These are phyloP conservation scores for Candida tallmaniae DNA, from an alignment of 805 yeast genomes.

Conservation along the genomic window DNA sequence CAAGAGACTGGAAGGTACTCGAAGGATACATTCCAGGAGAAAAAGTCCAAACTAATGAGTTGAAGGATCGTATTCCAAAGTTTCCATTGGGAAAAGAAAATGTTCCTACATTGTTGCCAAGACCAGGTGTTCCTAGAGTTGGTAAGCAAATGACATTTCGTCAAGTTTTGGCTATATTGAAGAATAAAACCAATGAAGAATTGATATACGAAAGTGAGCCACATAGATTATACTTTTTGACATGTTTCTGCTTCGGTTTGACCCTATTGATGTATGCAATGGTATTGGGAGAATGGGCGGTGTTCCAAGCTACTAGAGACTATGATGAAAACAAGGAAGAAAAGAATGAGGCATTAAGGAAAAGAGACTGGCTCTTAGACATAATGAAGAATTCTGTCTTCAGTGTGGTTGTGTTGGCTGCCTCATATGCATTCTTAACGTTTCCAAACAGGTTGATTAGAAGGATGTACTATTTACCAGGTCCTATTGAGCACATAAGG, in stretches of 20 bases:
- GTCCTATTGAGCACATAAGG: constrained; percentile 49
- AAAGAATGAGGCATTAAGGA: constrained; percentile 38
- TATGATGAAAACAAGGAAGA: constrained; percentile 51
- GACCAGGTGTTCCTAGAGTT: constrained; percentile 75
- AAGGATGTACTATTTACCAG: constrained; percentile 74
- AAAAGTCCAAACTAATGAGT: constrained; percentile 35
- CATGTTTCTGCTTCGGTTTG: constrained; percentile 64
- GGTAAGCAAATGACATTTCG: constrained; percentile 51
- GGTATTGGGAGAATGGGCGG: constrained; percentile 53
- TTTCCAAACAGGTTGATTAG: constrained; percentile 70
- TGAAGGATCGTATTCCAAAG: constrained; percentile 58
- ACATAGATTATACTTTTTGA: constrained; percentile 68
- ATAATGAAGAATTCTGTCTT: constrained; percentile 24
- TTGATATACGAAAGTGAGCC: constrained; percentile 81
- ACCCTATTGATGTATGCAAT: constrained; percentile 67
- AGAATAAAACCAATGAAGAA: constrained; percentile 58
- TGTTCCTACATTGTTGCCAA: constrained; percentile 64
- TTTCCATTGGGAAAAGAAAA: constrained; percentile 63
- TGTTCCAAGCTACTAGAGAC: constrained; percentile 46
- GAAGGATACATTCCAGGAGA: constrained; percentile 58
- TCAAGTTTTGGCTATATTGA: constrained; percentile 57
- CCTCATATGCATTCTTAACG: constrained; percentile 26
- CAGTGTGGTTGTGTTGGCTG: constrained; percentile 22
- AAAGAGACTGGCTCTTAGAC: constrained; percentile 33
- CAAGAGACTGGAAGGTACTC: constrained; percentile 40